Evolutionary conservation across 768 basidiomycete species (phyloP).

Genomic region (Porphyrellus cyaneotinctus): DNA sequence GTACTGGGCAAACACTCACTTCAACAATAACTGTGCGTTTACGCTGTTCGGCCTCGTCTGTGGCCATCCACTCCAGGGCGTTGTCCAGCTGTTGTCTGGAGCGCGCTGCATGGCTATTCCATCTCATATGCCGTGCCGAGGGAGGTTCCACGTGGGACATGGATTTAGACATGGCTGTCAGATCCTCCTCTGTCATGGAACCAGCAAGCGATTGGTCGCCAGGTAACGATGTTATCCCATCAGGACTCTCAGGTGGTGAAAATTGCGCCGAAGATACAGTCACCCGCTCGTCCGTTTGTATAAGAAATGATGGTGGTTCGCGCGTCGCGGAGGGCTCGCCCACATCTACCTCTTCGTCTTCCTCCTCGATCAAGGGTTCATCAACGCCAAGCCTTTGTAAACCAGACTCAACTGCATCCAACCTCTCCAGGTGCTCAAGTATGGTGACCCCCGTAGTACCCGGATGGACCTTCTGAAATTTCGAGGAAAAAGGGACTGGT

Average conservation of each 20-base stretch:
- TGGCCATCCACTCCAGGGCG: slow-evolving; percentile 45
- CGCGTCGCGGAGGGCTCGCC: slow-evolving; percentile 42
- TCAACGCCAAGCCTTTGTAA: slow-evolving; percentile 68
- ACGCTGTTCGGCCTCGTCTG: slow-evolving; percentile 35
- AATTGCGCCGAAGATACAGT: slow-evolving; percentile 36
- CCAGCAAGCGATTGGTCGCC: slow-evolving; percentile 51
- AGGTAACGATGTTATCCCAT: slow-evolving; percentile 46
- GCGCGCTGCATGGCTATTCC: slow-evolving; percentile 29
- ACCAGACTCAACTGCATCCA: slow-evolving; percentile 80
- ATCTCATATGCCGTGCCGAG: slow-evolving; percentile 34
- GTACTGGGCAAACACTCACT: slow-evolving; percentile 38
- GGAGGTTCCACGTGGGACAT: slow-evolving; percentile 64
- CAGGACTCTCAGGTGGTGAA: slow-evolving; percentile 58
- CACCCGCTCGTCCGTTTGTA: slow-evolving; percentile 30
- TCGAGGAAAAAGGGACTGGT: slow-evolving; percentile 80
- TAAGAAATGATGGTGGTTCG: slow-evolving; percentile 14
- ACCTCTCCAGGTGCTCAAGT: slow-evolving; percentile 77
- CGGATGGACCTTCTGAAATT: slow-evolving; percentile 78
- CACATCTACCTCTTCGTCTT: slow-evolving; percentile 61
- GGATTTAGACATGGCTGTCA: slow-evolving; percentile 72
- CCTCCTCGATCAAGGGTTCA: slow-evolving; percentile 46
- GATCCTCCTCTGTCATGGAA: slow-evolving; percentile 65
- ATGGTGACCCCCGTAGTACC: slow-evolving; percentile 85
- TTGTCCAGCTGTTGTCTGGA: slow-evolving; percentile 30
- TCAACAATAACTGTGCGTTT: slow-evolving; percentile 68